Evolutionary conservation across 2,329 filamentous ascomycete species (phyloP), one percentile per base, ranked within the genome.

Genomic region (Coleophoma eucalyptorum): DNA sequence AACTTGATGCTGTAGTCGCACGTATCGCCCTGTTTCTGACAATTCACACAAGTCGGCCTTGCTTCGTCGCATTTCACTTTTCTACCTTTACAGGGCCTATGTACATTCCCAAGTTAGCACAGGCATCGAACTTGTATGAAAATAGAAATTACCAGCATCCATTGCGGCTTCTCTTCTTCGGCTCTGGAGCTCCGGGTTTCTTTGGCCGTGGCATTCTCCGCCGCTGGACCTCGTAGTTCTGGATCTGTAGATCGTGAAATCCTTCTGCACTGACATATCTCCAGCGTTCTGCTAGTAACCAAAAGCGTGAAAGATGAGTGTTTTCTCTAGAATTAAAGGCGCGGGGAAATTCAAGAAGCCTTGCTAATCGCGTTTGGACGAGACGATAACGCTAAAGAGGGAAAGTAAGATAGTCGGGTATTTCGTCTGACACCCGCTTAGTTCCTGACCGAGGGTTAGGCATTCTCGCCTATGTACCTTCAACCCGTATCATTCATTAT

Each of bases 51-150:
- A 55, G 69, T 71, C 13, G 89, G 89, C 58, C 86, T 86, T 64
- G 88, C 84, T 67, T 93, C 89, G 55, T 86, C 88, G 69, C 89
- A 93, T 74, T 92, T 92, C 56, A 89, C 81, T 67, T 89, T 93
- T 54, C 87, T 80, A 56, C 80, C 79, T 72, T 92, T 92, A 72
- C 89, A 92, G 12, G 86, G 87, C 86, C 87, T 90, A 54, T 40
- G 46, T 37, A 13, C 16, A 16, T 35, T 20, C 15, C 11, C 26
- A 26, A 16, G 19, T 34, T 32, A 46, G 35, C 48, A n/a, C n/a
- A n/a, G n/a, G 21, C 31, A 32, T 13, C 48, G 19, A 35, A 45
- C 21, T 49, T 4, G 16, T 26, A 26, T 3, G 5, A 6, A 26
- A 26, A 26, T 15, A 26, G 33, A 43, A 60, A 73, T 69, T 69